Percentiles rank a stretch among this genome's conserved stretches.
phyloP scores from a whole-genome alignment of 768 basidiomycete species.

The Infundibulicybe gibba region DNA sequence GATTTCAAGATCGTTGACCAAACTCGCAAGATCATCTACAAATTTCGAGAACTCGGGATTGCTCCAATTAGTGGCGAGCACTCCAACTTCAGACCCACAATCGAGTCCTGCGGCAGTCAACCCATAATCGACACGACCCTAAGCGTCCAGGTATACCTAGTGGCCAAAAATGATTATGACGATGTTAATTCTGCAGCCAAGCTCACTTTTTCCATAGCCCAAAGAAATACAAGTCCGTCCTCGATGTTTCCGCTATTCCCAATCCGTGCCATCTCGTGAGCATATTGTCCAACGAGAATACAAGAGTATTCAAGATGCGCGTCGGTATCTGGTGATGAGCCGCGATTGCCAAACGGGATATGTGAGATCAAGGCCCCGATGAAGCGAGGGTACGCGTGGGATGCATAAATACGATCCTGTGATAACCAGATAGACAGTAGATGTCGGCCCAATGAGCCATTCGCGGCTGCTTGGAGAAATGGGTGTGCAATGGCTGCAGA shows the following conservation, averaged over 20 bases:
- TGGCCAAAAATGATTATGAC: neutral
- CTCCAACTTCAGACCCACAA: constrained; percentile 18
- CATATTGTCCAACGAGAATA: constrained; percentile 54
- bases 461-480: constrained; percentile 58
- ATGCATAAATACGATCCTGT: constrained; percentile 74
- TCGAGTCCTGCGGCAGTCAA: constrained; percentile 4
- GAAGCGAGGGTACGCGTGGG: constrained; percentile 71
- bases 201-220: constrained; percentile 74
- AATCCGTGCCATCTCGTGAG: constrained; percentile 58
- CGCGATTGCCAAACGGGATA: constrained; percentile 45
- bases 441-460: constrained; percentile 40
- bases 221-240: constrained; percentile 69
- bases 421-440: constrained; percentile 61
- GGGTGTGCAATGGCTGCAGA: constrained; percentile 46
- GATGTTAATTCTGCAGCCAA: neutral
- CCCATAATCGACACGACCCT: constrained; percentile 44
- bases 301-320: constrained; percentile 43
- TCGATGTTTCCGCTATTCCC: constrained; percentile 40
- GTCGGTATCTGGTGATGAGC: constrained; percentile 27
- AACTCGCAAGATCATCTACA: constrained; percentile 42
- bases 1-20: constrained; percentile 44
- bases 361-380: constrained; percentile 61
- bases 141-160: constrained; percentile 69
- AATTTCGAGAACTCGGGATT: constrained; percentile 47
- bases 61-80: constrained; percentile 67